Base-by-base conservation (phyloP, 371 early-diverging fungal species). In the Polyrhizophydium stewartii region DNA sequence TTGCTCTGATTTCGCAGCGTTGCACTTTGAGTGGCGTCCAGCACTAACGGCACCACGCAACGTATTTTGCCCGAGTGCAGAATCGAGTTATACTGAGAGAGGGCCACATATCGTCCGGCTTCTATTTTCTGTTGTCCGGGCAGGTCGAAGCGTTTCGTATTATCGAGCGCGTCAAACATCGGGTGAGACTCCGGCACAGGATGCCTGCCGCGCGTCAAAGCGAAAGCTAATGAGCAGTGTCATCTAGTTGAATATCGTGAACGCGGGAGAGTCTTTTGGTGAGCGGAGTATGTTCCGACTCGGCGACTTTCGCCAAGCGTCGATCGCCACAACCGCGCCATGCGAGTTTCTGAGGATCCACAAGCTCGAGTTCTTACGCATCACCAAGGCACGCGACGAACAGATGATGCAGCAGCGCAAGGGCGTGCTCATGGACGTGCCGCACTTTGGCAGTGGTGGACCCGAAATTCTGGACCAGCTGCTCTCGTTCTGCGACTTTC, bases 41-140 rank as follows among this genome's bases (percentile, higher is more conserved):
- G n/a, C n/a, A n/a, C n/a, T n/a, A n/a, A n/a, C n/a, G n/a, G n/a
- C n/a, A n/a, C n/a, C n/a, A n/a, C n/a, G n/a, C n/a, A n/a, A n/a
- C n/a, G n/a, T n/a, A n/a, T n/a, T n/a, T n/a, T n/a, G n/a, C n/a
- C 35, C 3, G 13, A 47, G 7, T 47, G 16, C 28, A 47, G 49
- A 16, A 16, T 47, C 22, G 28, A 3, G 25, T 47, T 10, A 25
- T 47, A 6, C 25, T 47, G 7, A 47, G 16, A 16, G 49, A 47
- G 28, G 49, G 49, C 28, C 49, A 47, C 28, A 7, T 47, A 7
- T 47, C 49, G 28, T 7, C 28, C 10, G 49, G 25, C 22, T 47
- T 47, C 16, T 70, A 66, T 46, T 70, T 70, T 51, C 59, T 70
- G n/a, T 46, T 70, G 27, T 62, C 61, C 41, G 70, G 70, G 1